Evolutionary conservation across 306 rosid species (phyloP).

Genomic region (Glycine tomentella): DNA sequence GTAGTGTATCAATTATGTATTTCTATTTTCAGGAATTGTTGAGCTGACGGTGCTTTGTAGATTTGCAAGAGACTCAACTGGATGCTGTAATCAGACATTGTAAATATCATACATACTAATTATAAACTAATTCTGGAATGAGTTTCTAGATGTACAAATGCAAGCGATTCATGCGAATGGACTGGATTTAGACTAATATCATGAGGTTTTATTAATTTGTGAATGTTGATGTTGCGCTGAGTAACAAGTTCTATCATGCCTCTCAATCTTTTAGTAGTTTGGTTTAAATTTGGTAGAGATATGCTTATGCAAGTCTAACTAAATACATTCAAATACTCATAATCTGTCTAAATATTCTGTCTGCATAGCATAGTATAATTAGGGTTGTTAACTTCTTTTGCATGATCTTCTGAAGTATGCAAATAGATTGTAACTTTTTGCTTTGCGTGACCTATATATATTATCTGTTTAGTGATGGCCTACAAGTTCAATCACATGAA

Average conservation of each 20-base stretch:
- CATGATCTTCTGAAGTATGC: neutral
- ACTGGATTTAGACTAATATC: neutral
- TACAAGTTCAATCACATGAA: too few relatives aligned
- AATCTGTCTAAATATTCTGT: neutral
- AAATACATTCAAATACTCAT: neutral
- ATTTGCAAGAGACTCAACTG: slow-evolving; percentile 24
- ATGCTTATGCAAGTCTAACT: neutral
- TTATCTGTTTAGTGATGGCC: too few relatives aligned
- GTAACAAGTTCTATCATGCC: neutral
- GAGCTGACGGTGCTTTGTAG: slow-evolving; percentile 41
- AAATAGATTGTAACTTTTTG: neutral
- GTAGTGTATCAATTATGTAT: slow-evolving; percentile 29
- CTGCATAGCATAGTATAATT: neutral
- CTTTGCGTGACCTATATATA: too few relatives aligned
- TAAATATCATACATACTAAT: slow-evolving; percentile 25
- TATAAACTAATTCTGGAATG: slow-evolving; percentile 12
- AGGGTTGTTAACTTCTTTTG: neutral
- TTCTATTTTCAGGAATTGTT: slow-evolving; percentile 55
- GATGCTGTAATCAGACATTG: slow-evolving; percentile 33
- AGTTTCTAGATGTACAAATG: slow-evolving; percentile 38
- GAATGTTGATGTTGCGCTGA: too few relatives aligned
- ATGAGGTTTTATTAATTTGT: neutral
- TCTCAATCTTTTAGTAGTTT: neutral
- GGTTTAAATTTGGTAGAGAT: neutral
- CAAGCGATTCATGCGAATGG: slow-evolving; percentile 21